phyloP scores from a whole-genome alignment of 495 filamentous ascomycete species.

The Daldinia decipiens region DNA sequence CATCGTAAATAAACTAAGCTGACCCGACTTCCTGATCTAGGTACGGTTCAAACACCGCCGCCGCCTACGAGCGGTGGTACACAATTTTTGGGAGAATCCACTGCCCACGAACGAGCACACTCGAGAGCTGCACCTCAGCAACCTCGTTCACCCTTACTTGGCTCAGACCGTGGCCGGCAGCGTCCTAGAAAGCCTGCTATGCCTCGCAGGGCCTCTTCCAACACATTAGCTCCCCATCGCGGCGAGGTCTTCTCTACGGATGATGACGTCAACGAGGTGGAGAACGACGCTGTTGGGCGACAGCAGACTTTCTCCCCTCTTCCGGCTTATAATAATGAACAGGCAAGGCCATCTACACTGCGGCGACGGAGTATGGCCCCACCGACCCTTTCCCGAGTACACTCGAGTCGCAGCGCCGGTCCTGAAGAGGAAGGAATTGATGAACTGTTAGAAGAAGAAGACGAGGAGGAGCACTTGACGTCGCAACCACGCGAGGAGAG shows the following conservation, averaged over 20 bases:
- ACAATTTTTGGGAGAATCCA: slow-evolving; percentile 46
- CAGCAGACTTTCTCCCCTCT: slow-evolving; percentile 43
- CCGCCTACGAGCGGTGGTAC: slow-evolving; percentile 31
- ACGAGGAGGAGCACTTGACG: slow-evolving; percentile 38
- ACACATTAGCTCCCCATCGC: slow-evolving; percentile 75
- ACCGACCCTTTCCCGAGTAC: slow-evolving; percentile 66
- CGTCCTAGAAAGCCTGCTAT: slow-evolving; percentile 77
- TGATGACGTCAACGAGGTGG: slow-evolving; percentile 86
- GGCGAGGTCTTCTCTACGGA: slow-evolving; percentile 94
- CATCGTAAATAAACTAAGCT: slow-evolving; percentile 25
- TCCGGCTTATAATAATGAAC: slow-evolving; percentile 41
- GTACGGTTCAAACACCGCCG: slow-evolving; percentile 51
- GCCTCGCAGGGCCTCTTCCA: slow-evolving; percentile 77
- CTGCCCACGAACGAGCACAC: slow-evolving; percentile 48
- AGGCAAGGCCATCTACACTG: slow-evolving; percentile 67
- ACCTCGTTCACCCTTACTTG: slow-evolving; percentile 62
- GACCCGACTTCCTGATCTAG: slow-evolving; percentile 42
- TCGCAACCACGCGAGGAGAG: slow-evolving; percentile 52
- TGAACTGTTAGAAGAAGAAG: slow-evolving; percentile 46
- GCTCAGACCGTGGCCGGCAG: slow-evolving; percentile 64
- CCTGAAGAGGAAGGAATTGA: slow-evolving; percentile 59
- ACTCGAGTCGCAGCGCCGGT: slow-evolving; percentile 60
- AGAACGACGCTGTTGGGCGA: slow-evolving; percentile 61
- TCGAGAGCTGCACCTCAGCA: slow-evolving; percentile 44
- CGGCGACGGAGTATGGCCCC: slow-evolving; percentile 73